phyloP scores from a whole-genome alignment of 164 flowering plant species.

The Cinnamomum chago region DNA sequence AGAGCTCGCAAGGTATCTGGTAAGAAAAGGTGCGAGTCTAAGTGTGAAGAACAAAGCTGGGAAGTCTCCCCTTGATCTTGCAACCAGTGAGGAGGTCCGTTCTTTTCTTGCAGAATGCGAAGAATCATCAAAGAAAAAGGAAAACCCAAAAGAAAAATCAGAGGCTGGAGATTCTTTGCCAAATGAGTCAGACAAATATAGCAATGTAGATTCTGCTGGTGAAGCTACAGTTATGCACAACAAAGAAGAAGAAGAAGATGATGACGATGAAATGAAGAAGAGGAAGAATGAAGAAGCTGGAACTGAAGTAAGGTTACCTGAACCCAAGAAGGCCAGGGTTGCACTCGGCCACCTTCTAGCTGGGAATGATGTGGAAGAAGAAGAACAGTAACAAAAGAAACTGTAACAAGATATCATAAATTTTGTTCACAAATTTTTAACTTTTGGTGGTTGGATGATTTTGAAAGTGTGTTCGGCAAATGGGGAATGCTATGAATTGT shows the following conservation, averaged over 20 bases:
- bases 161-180: conserved; percentile 27
- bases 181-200: conserved; percentile 15
- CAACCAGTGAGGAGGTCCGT: conserved; percentile 55
- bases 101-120: conserved; percentile 41
- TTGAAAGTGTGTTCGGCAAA: no score
- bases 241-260: conserved; percentile 6
- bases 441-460: no score
- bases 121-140: conserved; percentile 17
- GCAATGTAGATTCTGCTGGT: conserved; percentile 14
- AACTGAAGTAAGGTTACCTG: conserved; percentile 20
- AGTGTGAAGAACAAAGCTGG: conserved; percentile 72
- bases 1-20: conserved; percentile 72
- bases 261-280: conserved; percentile 25
- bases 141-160: conserved; percentile 17
- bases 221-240: conserved; percentile 15
- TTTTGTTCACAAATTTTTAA: no score
- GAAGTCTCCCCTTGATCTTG: conserved; percentile 69
- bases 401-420: neutral
- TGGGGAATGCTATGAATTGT: no score
- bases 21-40: conserved; percentile 65
- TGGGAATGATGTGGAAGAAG: conserved; percentile 57
- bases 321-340: conserved; percentile 58
- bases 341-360: conserved; percentile 58
- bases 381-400: conserved; percentile 18
- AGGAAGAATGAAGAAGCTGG: conserved; percentile 43